Evolutionary conservation across 768 basidiomycete species (phyloP).

Genomic region (Phaeotremella fagi): DNA sequence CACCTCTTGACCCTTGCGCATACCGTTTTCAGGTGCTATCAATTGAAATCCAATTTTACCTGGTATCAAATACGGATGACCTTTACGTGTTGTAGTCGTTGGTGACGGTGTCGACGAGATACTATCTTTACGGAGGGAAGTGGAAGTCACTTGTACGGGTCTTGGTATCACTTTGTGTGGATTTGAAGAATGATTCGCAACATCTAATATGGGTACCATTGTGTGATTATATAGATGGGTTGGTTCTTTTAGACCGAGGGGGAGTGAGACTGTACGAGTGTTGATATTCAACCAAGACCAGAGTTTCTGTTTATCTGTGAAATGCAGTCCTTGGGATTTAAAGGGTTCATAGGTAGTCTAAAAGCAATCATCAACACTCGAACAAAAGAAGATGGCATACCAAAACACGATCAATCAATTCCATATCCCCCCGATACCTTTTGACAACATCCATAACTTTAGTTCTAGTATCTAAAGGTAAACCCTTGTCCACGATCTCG

Average conservation of each 20-base stretch:
- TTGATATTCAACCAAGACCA: slow-evolving; percentile 98
- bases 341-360: slow-evolving; percentile 16
- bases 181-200: slow-evolving; percentile 68
- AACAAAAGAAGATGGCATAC: slow-evolving; percentile 12
- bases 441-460: no score
- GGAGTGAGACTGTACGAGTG: slow-evolving; percentile 71
- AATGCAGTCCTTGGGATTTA: slow-evolving; percentile 10
- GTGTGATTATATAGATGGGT: slow-evolving; percentile 70
- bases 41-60: slow-evolving; percentile 37
- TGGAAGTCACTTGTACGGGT: slow-evolving; percentile 44
- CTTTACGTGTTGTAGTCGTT: slow-evolving; percentile 51
- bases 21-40: slow-evolving; percentile 52
- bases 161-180: slow-evolving; percentile 22
- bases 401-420: slow-evolving; percentile 30
- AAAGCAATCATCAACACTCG: not conserved
- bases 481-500: slow-evolving; percentile 52
- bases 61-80: slow-evolving; percentile 28
- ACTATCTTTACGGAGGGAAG: slow-evolving; percentile 49
- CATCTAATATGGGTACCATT: slow-evolving; percentile 82
- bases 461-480: no score
- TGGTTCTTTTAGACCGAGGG: slow-evolving; percentile 50
- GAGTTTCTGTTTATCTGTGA: slow-evolving; percentile 46
- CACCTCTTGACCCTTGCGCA: slow-evolving; percentile 61
- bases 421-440: no score
- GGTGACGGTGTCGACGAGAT: slow-evolving; percentile 47